Conservation (phyloP, 495 filamentous ascomycete species). For the Rostrohypoxylon terebratum region DNA sequence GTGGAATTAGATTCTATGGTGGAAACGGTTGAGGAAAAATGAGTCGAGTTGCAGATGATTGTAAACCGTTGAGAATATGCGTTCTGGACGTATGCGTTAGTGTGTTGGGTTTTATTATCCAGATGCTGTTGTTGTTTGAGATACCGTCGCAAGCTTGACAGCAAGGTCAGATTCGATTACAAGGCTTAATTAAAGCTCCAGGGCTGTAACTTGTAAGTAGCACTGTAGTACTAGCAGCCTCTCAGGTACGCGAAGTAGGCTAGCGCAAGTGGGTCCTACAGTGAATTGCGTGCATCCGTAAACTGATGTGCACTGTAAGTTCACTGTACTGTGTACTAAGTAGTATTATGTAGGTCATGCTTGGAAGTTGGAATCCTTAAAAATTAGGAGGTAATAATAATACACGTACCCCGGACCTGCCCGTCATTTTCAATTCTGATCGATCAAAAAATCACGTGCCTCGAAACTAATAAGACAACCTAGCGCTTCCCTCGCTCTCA, state of each 20-base stretch:
- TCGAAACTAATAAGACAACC: slow-evolving; percentile 4
- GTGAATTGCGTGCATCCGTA: neutral
- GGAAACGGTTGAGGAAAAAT: neutral
- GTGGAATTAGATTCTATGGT: slow-evolving; percentile 3
- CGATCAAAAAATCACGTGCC: slow-evolving; percentile 24
- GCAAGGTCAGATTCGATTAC: slow-evolving; percentile 14
- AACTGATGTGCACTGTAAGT: slow-evolving; percentile 3
- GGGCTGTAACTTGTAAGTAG: neutral
- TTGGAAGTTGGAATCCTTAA: no score
- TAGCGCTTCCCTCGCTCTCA: neutral
- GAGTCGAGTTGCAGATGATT: neutral
- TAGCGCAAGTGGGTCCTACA: neutral
- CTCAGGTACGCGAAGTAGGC: slow-evolving; percentile 10
- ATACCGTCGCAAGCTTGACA: slow-evolving; percentile 2
- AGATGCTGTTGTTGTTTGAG: slow-evolving; percentile 4
- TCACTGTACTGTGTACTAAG: no score
- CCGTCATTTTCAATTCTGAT: neutral
- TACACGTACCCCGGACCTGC: slow-evolving; percentile 8
- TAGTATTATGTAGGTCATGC: no score
- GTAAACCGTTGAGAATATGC: neutral
- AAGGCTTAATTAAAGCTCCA: slow-evolving; percentile 18
- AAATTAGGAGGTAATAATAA: no score
- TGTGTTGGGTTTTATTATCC: neutral
- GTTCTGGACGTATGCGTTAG: neutral
- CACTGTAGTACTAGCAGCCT: neutral